Conservation (phyloP, 2,329 filamentous ascomycete genomes). For the Trichoderma atroviride region DNA sequence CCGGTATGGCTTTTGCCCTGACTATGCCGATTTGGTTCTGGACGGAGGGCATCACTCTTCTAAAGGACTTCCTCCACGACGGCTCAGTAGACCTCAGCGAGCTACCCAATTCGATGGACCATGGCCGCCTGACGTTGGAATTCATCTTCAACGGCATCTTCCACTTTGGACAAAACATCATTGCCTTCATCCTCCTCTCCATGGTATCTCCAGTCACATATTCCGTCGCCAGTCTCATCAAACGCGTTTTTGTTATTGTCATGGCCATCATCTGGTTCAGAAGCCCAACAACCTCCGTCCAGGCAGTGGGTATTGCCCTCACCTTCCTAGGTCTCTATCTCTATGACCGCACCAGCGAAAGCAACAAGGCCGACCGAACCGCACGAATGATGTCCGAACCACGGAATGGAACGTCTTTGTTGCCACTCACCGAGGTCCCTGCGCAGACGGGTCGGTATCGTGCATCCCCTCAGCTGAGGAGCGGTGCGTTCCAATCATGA, state of each 20-base stretch:
- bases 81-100: conserved; percentile 68
- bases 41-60: conserved; percentile 78
- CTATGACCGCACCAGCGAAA: conserved; percentile 89
- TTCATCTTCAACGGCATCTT: conserved; percentile 97
- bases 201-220: conserved; percentile 97
- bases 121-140: conserved; percentile 75
- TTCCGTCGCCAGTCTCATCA: conserved; percentile 92
- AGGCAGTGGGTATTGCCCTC: conserved; percentile 81
- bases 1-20: conserved; percentile 84
- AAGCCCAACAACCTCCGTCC: conserved; percentile 79
- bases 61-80: conserved; percentile 78
- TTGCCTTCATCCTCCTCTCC: conserved; percentile 89
- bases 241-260: conserved; percentile 94
- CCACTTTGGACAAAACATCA: conserved; percentile 94
- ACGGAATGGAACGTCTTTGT: conserved; percentile 51
- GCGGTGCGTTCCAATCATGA: not conserved
- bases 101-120: conserved; percentile 69
- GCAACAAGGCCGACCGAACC: conserved; percentile 82
- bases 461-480: conserved; percentile 33
- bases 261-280: conserved; percentile 97
- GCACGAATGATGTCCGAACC: conserved; percentile 64
- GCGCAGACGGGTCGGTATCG: conserved; percentile 31
- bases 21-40: conserved; percentile 93
- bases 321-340: conserved; percentile 93
- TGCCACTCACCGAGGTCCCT: conserved; percentile 63